Percentiles rank a stretch among this genome's conserved stretches.
Evolutionary conservation across 768 basidiomycete species (phyloP).

Genomic region (Suillus luteus): DNA sequence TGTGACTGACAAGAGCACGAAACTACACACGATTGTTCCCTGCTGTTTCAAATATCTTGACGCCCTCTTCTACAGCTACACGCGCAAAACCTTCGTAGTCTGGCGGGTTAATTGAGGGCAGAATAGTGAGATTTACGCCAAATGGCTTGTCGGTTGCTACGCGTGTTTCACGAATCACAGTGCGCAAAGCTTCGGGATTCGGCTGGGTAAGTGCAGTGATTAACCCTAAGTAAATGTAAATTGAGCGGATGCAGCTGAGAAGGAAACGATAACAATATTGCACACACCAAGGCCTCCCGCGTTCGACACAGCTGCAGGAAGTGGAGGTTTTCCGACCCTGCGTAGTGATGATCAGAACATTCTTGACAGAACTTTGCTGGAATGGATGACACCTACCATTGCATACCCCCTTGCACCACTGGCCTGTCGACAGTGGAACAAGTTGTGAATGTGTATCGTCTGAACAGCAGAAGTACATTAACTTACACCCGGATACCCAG

Average conservation of each 20-base stretch:
- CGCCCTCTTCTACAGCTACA: conserved; percentile 82
- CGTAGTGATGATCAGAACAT: background rate
- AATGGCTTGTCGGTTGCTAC: conserved; percentile 73
- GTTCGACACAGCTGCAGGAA: conserved; percentile 78
- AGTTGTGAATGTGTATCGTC: background rate
- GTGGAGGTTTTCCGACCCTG: conserved; percentile 79
- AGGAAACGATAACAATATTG: conserved; percentile 5
- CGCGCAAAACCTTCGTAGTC: conserved; percentile 85
- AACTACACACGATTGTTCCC: conserved; percentile 77
- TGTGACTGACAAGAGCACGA: background rate
- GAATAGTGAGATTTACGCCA: conserved; percentile 84
- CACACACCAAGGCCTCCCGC: conserved; percentile 74
- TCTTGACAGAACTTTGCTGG: background rate
- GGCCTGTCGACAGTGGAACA: conserved; percentile 48
- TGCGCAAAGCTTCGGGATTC: conserved; percentile 74
- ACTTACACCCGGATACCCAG: conserved; percentile 68
- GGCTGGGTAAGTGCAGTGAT: conserved; percentile 90
- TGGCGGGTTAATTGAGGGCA: conserved; percentile 88
- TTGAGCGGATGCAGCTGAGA: conserved; percentile 1
- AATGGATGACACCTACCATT: conserved; percentile 55
- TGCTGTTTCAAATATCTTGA: conserved; percentile 91
- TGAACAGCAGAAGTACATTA: background rate
- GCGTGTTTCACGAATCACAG: conserved; percentile 78
- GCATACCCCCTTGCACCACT: conserved; percentile 88
- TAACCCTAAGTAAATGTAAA: conserved; percentile 50